Conservation (phyloP, 176 grass and related monocot species). For the Aechmea fasciata region DNA sequence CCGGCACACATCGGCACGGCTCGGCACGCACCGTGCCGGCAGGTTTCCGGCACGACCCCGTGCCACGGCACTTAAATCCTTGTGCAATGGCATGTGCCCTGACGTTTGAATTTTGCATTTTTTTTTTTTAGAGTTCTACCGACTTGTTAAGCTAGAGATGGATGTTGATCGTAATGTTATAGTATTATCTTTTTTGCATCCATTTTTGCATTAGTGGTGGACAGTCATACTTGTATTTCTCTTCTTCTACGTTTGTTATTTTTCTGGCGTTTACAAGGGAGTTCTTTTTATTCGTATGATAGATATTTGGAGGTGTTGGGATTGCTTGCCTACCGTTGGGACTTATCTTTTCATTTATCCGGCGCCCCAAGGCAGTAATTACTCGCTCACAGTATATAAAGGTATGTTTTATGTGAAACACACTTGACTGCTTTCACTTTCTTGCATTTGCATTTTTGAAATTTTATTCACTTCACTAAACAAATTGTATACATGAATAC, state of each 20-base stretch:
- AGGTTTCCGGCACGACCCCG: too few relatives aligned
- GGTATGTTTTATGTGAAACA: conserved; percentile 28
- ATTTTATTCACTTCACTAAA: not conserved
- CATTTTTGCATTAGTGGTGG: not conserved
- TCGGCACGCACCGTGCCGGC: too few relatives aligned
- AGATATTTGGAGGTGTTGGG: conserved; percentile 99
- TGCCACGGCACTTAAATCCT: too few relatives aligned
- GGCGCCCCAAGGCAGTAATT: conserved; percentile 95
- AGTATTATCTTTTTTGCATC: not conserved
- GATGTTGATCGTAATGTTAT: not conserved
- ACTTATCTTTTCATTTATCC: conserved; percentile 81
- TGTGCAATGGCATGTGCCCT: too few relatives aligned
- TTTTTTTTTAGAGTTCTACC: too few relatives aligned
- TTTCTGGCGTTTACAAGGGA: not conserved
- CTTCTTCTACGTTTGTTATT: not conserved
- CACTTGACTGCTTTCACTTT: not conserved
- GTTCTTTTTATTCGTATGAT: conserved; percentile 19
- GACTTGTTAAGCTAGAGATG: not conserved
- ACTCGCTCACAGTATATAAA: conserved; percentile 99
- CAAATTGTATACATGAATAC: not conserved
- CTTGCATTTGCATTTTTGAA: not conserved
- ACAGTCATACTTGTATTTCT: not conserved
- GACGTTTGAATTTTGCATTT: too few relatives aligned
- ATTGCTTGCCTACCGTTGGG: conserved; percentile 94
- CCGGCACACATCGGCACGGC: too few relatives aligned